Percentiles rank a stretch among this genome's conserved stretches.
These are phyloP conservation scores for Vaucheria bursata DNA, from an alignment of 352 stramenopile genomes.

Conservation along the genomic window DNA sequence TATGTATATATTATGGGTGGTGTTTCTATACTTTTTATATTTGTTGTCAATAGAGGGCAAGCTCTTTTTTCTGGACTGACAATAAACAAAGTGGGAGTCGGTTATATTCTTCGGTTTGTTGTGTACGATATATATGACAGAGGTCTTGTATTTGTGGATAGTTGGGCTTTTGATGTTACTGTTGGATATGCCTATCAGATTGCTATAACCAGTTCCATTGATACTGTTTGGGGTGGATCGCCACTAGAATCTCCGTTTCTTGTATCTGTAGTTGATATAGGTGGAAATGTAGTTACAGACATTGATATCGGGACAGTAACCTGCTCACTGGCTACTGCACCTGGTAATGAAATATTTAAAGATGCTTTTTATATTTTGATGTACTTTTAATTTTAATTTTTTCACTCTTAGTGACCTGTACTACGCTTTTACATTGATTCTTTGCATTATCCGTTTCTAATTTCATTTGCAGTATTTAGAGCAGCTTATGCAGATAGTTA, in stretches of 20 bases:
- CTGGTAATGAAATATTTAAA: neutral
- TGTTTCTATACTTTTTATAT: no score
- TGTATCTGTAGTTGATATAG: constrained; percentile 11
- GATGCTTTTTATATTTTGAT: no score
- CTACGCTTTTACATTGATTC: no score
- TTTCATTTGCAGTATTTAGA: no score
- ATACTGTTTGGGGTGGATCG: constrained; percentile 18
- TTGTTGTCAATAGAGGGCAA: no score
- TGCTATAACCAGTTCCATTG: constrained; percentile 22
- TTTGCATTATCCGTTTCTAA: no score
- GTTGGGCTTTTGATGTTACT: constrained; percentile 29
- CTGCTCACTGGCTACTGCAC: neutral
- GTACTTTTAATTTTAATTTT: no score
- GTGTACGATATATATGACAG: constrained; percentile 23
- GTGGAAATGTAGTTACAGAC: neutral
- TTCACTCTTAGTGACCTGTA: no score
- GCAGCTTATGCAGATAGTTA: no score
- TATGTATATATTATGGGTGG: no score
- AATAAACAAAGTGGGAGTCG: constrained; percentile 18
- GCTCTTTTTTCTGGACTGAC: constrained; percentile 27
- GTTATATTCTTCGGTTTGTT: constrained; percentile 30
- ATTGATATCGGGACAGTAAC: neutral
- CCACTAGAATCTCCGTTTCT: constrained; percentile 18
- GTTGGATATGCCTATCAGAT: constrained; percentile 29
- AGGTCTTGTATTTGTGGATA: constrained; percentile 35